Evolutionary conservation across 2,329 filamentous ascomycete genomes (phyloP), one percentile per base, ranked within the genome.

Genomic region (Periconia macrospinosa): DNA sequence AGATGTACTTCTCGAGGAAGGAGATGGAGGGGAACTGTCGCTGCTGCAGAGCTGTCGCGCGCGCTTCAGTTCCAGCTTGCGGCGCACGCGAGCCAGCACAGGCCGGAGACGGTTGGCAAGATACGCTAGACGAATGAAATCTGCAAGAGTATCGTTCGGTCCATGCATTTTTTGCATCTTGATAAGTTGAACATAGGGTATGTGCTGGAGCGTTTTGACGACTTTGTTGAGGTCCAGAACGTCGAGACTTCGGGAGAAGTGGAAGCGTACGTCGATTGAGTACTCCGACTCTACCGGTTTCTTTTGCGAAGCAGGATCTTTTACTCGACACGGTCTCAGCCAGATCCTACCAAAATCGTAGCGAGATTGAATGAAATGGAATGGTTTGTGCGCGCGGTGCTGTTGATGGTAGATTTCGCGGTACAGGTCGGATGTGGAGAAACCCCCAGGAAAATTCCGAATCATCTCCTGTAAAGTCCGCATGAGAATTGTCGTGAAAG

Each of bases 261-360:
- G 48, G 13, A 61, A 49, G 15, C 56, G 50, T 3, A 61, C 40
- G n/a, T 61, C 56, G 35, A 61, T 52, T 1, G 52, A 35, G 18
- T 50, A 53, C 33, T 53, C 50, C 17, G 55, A 52, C 18, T 46
- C 45, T 14, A 30, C 11, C 7, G 11, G 14, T 20, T 30, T 35
- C 14, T 42, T 42, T 15, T 20, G 14, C 19, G 17, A 19, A 15
- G 18, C 20, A 14, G 49, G 18, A 3, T 43, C 40, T 18, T 57
- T 45, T 13, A 35, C 15, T 11, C 27, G 35, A 20, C 41, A 45
- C 10, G 57, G 57, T 11, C 53, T 49, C 30, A 60, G 19, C 49
- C 46, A 57, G 30, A 61, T 61, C 30, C 46, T 51, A 23, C 58
- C 56, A 30, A 41, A 61, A 19, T 61, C 54, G 30, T 53, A 53